Percentiles rank a stretch among this genome's conserved stretches.
Conservation (phyloP, 2,329 filamentous ascomycete species). For the Sporothrix brunneoviolacea region DNA sequence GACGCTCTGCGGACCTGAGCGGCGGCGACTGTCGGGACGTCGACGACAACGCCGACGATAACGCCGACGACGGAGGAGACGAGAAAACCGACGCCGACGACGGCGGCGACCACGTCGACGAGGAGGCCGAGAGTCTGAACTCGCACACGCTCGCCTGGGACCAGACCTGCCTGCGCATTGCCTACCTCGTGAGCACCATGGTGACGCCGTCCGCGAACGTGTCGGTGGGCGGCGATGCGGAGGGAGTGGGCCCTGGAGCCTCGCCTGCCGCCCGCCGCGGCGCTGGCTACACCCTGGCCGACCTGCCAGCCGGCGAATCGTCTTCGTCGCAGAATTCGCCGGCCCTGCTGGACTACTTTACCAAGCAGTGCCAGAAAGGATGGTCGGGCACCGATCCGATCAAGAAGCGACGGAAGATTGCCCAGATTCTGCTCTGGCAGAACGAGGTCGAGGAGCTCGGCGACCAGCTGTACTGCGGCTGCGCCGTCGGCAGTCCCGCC, state of each 20-base stretch:
- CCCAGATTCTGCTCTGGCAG: slow-evolving; percentile 44
- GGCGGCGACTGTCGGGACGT: background rate
- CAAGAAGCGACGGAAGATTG: slow-evolving; percentile 20
- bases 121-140: slow-evolving; percentile 9
- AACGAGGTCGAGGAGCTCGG: slow-evolving; percentile 37
- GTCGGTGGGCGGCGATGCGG: background rate
- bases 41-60: background rate
- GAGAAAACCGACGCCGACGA: background rate
- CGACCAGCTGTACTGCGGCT: slow-evolving; percentile 25
- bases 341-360: slow-evolving; percentile 1
- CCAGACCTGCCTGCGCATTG: slow-evolving; percentile 20
- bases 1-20: too few species aligned
- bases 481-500: slow-evolving; percentile 17
- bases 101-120: background rate
- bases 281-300: too few species aligned
- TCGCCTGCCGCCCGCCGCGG: background rate
- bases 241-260: background rate
- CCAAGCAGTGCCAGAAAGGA: slow-evolving; percentile 3
- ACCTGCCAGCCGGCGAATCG: too few species aligned
- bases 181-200: slow-evolving; percentile 20
- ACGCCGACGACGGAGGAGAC: background rate
- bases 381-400: slow-evolving; percentile 12
- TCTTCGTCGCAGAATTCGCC: slow-evolving; percentile 5
- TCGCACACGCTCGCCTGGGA: slow-evolving; percentile 24
- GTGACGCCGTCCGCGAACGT: slow-evolving; percentile 10